A percentile compares a stretch with the other conserved stretches of the same genome.
Conservation (phyloP, 495 filamentous ascomycete species). For the Talaromyces borbonicus region DNA sequence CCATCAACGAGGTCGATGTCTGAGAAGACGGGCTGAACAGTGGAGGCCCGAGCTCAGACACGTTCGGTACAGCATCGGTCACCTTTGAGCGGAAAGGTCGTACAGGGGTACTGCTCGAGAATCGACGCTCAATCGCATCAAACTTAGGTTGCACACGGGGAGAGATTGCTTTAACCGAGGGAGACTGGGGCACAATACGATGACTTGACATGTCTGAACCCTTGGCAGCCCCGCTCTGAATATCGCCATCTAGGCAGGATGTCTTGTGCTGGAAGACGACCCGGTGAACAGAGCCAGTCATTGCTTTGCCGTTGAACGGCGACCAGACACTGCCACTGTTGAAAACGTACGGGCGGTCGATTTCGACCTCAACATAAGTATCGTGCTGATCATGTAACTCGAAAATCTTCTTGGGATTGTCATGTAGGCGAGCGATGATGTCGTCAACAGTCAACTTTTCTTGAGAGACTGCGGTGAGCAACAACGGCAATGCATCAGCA, state of each 20-base stretch:
- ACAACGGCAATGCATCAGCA: slow-evolving; percentile 64
- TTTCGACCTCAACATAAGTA: slow-evolving; percentile 65
- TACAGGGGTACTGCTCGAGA: slow-evolving; percentile 32
- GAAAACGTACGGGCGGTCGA: slow-evolving; percentile 55
- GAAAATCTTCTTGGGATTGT: slow-evolving; percentile 78
- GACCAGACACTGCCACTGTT: slow-evolving; percentile 53
- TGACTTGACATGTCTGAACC: slow-evolving; percentile 75
- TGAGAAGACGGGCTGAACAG: slow-evolving; percentile 35
- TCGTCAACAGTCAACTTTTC: slow-evolving; percentile 68
- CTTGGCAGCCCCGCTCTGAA: slow-evolving; percentile 43
- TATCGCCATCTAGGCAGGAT: slow-evolving; percentile 63
- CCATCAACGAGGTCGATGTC: slow-evolving; percentile 48
- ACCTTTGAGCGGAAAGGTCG: slow-evolving; percentile 20
- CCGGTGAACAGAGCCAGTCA: slow-evolving; percentile 66
- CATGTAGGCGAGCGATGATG: slow-evolving; percentile 58
- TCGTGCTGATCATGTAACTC: slow-evolving; percentile 76
- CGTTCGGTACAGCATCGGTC: slow-evolving; percentile 20
- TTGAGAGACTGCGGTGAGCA: slow-evolving; percentile 70
- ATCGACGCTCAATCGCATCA: slow-evolving; percentile 38
- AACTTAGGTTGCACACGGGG: slow-evolving; percentile 31
- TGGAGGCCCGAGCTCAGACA: slow-evolving; percentile 45
- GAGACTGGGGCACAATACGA: slow-evolving; percentile 47
- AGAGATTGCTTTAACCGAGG: slow-evolving; percentile 40
- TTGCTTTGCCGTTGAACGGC: slow-evolving; percentile 60
- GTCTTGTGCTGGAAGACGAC: slow-evolving; percentile 72